Base-by-base conservation (phyloP, 2,329 filamentous ascomycete genomes). In the Karstenula rhodostoma region DNA sequence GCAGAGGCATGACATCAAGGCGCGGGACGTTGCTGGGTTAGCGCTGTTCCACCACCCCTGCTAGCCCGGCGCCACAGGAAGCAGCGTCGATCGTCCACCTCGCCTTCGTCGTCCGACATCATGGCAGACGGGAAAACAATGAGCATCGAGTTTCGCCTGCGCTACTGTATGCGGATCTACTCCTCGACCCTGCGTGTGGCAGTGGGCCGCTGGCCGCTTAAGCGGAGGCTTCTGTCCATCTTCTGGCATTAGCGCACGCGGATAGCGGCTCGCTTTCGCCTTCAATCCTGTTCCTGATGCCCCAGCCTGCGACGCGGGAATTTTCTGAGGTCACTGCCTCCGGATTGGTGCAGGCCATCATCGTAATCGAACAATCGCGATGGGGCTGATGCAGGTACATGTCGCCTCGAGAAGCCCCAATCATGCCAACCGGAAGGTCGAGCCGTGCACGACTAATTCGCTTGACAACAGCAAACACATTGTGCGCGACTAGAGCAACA, bases 361-460 rank as follows among this genome's bases (percentile, higher is more conserved):
- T 29, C 42, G 17, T 10, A n/a, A 23, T 29, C 23, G 8, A 13
- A 23, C 50, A 9, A 42, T 43, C 19, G 43, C 29, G 32, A 57
- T 57, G 10, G 15, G 9, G 5, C 25, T 23, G 23, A 25, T 46
- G 51, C 37, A 40, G 25, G 40, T 54, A 46, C 25, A 25, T n/a
- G 55, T 37, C 35, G 35, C 35, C 2, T 37, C 35, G 13, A n/a
- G 17, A 15, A 40, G 17, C 15, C 4, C 37, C 37, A 40, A n/a
- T 61, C 56, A 64, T 59, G 59, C 56, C 59, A 64, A 42, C 50
- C 49, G 43, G 53, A 33, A 60, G 29, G 42, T 35, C 22, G 47
- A 57, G 27, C 49, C 60, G 49, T 10, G 32, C 27, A 2, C 15
- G 5, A 42, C 22, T 15, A 17, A 46, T 48, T 33, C 27, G 43